These are phyloP conservation scores for Aspergillus vadensis DNA, from an alignment of 2,329 filamentous ascomycete species.

Conservation along the genomic window DNA sequence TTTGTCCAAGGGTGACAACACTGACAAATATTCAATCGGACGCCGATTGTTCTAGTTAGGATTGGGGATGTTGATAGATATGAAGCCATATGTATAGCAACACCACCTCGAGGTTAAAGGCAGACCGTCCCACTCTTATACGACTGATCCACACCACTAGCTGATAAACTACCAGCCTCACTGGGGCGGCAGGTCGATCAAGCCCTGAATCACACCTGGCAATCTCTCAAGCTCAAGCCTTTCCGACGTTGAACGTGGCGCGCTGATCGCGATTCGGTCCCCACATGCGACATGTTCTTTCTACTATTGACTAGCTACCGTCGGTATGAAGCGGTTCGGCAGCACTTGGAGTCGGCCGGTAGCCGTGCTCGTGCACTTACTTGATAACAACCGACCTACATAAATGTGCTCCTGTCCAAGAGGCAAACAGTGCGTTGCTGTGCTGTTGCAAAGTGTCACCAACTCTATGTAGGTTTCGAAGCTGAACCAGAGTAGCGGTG, in stretches of 20 bases:
- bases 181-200: conserved; percentile 10
- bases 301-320: background rate
- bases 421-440: background rate
- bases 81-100: background rate
- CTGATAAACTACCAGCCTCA: conserved; percentile 8
- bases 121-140: conserved; percentile 5
- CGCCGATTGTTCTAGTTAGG: background rate
- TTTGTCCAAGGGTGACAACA: background rate
- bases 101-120: background rate
- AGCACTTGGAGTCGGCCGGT: background rate
- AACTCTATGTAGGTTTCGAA: background rate
- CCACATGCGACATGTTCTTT: background rate
- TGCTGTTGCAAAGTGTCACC: background rate
- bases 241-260: conserved; percentile 17
- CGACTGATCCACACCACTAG: background rate
- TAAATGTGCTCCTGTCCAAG: background rate
- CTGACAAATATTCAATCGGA: background rate
- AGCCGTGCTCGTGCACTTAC: background rate
- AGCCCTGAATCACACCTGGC: background rate
- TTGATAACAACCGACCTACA: background rate
- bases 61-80: background rate
- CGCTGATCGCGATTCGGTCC: conserved; percentile 11
- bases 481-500: conserved; percentile 12
- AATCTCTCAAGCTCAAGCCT: background rate
- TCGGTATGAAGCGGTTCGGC: background rate